These are phyloP conservation scores for Triglochin maritima DNA, from an alignment of 106 monocot species.

Conservation along the genomic window DNA sequence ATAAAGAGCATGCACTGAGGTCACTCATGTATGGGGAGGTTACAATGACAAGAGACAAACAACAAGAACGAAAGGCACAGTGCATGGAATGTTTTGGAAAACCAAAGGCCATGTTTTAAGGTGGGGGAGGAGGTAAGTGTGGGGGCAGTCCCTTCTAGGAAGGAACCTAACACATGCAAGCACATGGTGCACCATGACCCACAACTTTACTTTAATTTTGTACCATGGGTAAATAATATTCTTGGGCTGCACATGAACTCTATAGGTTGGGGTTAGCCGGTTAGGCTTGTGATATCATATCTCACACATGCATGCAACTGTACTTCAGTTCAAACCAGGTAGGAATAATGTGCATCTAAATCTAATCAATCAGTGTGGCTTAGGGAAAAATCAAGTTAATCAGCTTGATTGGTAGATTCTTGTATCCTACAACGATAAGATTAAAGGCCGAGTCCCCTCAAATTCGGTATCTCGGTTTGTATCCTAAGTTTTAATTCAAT, in stretches of 20 bases:
- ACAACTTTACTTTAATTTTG: constrained; percentile 10
- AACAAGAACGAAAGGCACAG: background rate
- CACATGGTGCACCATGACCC: constrained; percentile 51
- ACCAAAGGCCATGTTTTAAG: constrained; percentile 3
- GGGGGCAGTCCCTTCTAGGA: constrained; percentile 2
- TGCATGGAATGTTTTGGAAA: constrained; percentile 1
- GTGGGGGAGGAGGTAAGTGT: background rate
- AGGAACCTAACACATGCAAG: constrained; percentile 67
- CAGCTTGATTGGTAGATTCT: too few species aligned
- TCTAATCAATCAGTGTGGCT: too few species aligned
- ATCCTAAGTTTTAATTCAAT: too few species aligned
- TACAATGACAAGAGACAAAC: background rate
- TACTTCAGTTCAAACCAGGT: background rate
- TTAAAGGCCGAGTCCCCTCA: too few species aligned
- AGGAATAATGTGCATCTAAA: too few species aligned
- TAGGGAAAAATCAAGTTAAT: too few species aligned
- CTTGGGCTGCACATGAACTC: background rate
- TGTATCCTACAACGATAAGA: too few species aligned
- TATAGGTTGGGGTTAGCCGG: background rate
- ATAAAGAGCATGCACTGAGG: background rate
- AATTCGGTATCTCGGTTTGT: too few species aligned
- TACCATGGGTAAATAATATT: constrained; percentile 1
- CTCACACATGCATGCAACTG: background rate
- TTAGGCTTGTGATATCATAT: background rate
- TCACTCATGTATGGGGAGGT: background rate